Evolutionary conservation across 2,329 filamentous ascomycete genomes (phyloP), one percentile per base, ranked within the genome.

Genomic region (Bipolaris oryzae): DNA sequence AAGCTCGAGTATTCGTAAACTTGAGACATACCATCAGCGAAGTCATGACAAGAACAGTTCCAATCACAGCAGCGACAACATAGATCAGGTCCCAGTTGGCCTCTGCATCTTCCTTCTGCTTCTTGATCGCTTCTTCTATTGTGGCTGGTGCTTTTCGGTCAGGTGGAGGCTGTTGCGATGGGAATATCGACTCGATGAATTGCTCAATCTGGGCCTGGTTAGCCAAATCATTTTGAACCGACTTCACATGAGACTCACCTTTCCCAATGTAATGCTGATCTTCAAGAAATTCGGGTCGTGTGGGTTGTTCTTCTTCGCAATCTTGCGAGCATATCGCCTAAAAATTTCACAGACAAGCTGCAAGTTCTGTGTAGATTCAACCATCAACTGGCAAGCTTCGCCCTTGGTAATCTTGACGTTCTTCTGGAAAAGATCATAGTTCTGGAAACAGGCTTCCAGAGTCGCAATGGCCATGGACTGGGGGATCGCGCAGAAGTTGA

Each of bases 321-420:
- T 98, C 76, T 85, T 87, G 67, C 90, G 87, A 7, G 86, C 82
- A 70, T 96, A 96, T 67, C 78, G 82, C 70, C 86, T 85, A 83
- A 98, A 98, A 11, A 92, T 85, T 5, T 92, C 88, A 74, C 90
- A 96, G 4, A 96, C 86, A 1, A 90, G 81, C 53, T 84, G 84
- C 49, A 98, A 82, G 74, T 97, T 97, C 74, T 98, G 94, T 6
- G 94, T 96, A 10, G 91, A 96, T 70, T 96, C 87, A 60, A 88
- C 84, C 95, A 99, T 98, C 68, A 98, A 82, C 66, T 89, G 84
- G 76, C 95, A 98, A 35, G 95, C 93, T 65, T 94, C 87, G 31
- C 95, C 95, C 81, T 96, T 98, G 55, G 91, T 94, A 77, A 99
- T 97, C 81, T 99, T 99, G 80, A 99, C 82, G 72, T 97, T 95